A percentile compares a stretch with the other conserved stretches of the same genome.
Evolutionary conservation across 805 yeast species (phyloP).

Genomic region (Osmozyma mogii): DNA sequence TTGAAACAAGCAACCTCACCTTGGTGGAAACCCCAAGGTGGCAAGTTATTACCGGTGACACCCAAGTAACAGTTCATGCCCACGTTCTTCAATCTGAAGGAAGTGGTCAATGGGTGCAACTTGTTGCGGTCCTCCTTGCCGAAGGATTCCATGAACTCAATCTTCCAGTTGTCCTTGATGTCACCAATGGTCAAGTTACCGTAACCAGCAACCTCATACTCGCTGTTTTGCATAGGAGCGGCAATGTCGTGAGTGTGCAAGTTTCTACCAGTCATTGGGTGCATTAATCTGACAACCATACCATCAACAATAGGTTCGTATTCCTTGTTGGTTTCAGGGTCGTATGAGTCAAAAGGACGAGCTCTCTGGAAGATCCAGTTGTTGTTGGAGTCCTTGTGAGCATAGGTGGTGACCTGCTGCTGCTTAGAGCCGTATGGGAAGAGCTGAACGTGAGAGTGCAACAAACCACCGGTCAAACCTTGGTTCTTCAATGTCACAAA

Average conservation of each 20-base stretch:
- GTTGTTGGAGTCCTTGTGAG: slow-evolving; percentile 39
- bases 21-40: slow-evolving; percentile 97
- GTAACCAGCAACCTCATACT: slow-evolving; percentile 64
- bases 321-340: slow-evolving; percentile 21
- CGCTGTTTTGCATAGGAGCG: slow-evolving; percentile 51
- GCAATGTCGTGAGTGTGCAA: slow-evolving; percentile 64
- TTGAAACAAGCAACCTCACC: slow-evolving; percentile 86
- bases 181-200: slow-evolving; percentile 64
- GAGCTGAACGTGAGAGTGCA: slow-evolving; percentile 39
- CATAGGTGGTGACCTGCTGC: slow-evolving; percentile 40
- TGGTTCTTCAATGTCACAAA: slow-evolving; percentile 33
- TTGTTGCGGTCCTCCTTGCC: slow-evolving; percentile 44
- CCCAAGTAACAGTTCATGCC: slow-evolving; percentile 77
- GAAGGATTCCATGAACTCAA: slow-evolving; percentile 59
- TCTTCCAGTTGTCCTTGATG: slow-evolving; percentile 66
- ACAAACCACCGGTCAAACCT: slow-evolving; percentile 38
- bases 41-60: slow-evolving; percentile 73
- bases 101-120: slow-evolving; percentile 76
- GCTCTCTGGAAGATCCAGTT: slow-evolving; percentile 43
- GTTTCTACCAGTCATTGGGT: slow-evolving; percentile 54
- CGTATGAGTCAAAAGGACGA: slow-evolving; percentile 27
- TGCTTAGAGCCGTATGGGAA: slow-evolving; percentile 42
- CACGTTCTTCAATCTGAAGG: slow-evolving; percentile 66
- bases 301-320: slow-evolving; percentile 46
- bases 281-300: slow-evolving; percentile 53